Base-by-base conservation (phyloP, 768 basidiomycete genomes). In the Podaxis sp. region DNA sequence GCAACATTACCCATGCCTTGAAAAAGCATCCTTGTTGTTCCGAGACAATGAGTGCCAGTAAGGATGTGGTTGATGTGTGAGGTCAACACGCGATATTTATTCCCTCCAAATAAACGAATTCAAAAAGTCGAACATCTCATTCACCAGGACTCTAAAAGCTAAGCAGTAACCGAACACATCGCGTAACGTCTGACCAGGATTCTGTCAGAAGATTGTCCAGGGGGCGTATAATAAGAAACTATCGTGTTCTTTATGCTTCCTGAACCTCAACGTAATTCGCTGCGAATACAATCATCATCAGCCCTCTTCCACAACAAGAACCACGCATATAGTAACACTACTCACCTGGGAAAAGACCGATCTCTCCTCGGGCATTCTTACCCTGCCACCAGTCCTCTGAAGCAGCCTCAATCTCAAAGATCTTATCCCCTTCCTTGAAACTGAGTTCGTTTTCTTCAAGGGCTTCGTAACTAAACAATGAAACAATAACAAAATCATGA, bases 361-460 rank as follows among this genome's bases (percentile, higher is more conserved):
- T 69, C 41, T 83, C 75, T 1, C 89, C 89, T 58, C 78, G 70
- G 36, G 70, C 54, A 66, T 84, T 82, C 67, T 75, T 83, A 2
- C 93, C 92, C 65, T 87, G 80, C 93, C 93, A 94, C 93, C 93
- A 94, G 66, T 93, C 93, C n/a, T 93, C 92, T 8, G 85, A 88
- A 5, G 85, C 86, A 57, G 88, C 86, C 69, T 93, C 91, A 57
- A 97, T 91, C 59, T 89, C 80, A 17, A 78, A 80, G 70, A 97
- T 91, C 60, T 79, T 76, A 38, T 95, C 94, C 27, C 92, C 93
- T 72, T 94, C 94, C 33, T 72, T 77, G 83, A 98, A 94, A 2
- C 87, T 82, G 29, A 97, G 76, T 70, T 97, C 95, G 69, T 98
- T 97, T 66, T 94, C 94, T 71, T 97, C 95, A 0, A 85, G 85